A percentile compares a stretch with the other conserved stretches of the same genome.
phyloP scores from a whole-genome alignment of 1,284 basidiomycete genomes.

The Boletus mariae region DNA sequence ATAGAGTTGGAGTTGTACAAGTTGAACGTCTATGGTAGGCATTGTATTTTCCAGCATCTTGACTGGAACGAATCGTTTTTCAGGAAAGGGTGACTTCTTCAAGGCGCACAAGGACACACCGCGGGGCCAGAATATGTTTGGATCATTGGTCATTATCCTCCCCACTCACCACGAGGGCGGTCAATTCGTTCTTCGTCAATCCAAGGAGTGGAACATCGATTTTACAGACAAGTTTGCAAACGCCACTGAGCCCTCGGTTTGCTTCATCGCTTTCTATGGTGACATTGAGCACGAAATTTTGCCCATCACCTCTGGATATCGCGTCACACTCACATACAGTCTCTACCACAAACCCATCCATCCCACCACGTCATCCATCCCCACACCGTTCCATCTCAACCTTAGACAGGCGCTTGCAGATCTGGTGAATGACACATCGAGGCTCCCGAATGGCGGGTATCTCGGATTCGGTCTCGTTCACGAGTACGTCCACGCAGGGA shows the following conservation, averaged over 20 bases:
- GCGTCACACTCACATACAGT: slow-evolving; percentile 42
- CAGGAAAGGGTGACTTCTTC: slow-evolving; percentile 22
- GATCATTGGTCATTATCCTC: slow-evolving; percentile 40
- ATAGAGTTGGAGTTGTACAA: slow-evolving; percentile 40
- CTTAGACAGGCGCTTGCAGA: slow-evolving; percentile 23
- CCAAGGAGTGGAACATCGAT: slow-evolving; percentile 30
- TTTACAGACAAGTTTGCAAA: slow-evolving; percentile 2
- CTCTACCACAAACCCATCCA: slow-evolving; percentile 23
- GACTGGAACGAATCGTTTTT: background rate
- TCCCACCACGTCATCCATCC: slow-evolving; percentile 7
- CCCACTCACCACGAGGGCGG: slow-evolving; percentile 40
- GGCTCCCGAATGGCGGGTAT: slow-evolving; percentile 4
- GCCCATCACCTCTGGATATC: slow-evolving; percentile 37
- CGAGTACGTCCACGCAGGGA: slow-evolving; percentile 5
- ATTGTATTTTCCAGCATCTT: slow-evolving; percentile 2
- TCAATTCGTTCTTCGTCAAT: slow-evolving; percentile 32
- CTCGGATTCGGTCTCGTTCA: slow-evolving; percentile 7
- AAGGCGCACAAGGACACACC: slow-evolving; percentile 33
- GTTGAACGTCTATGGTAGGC: slow-evolving; percentile 37
- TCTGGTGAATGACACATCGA: slow-evolving; percentile 34
- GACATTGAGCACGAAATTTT: slow-evolving; percentile 44
- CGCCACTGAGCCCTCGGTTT: slow-evolving; percentile 11
- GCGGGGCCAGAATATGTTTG: slow-evolving; percentile 34
- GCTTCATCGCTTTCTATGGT: slow-evolving; percentile 35
- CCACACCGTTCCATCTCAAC: background rate